phyloP scores from a whole-genome alignment of 2,329 filamentous ascomycete species.

The Sporothrix euskadiensis region DNA sequence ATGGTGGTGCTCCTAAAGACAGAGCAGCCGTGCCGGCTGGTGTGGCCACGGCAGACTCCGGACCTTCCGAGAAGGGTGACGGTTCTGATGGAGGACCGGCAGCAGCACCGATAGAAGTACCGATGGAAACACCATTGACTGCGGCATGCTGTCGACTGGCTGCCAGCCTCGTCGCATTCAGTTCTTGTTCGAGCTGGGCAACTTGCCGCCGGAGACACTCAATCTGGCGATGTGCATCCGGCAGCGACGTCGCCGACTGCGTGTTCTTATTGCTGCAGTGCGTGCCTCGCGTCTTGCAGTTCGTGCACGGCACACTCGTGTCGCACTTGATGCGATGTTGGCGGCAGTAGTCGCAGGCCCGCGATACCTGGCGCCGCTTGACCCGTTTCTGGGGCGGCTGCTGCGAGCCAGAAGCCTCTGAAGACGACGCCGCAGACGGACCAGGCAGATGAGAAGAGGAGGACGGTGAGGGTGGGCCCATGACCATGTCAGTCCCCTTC shows the following conservation, averaged over 20 bases:
- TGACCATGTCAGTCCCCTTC: neutral
- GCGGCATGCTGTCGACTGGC: neutral
- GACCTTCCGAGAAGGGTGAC: neutral
- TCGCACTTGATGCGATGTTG: constrained; percentile 47
- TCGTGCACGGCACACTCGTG: constrained; percentile 43
- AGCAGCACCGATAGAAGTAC: too few species aligned
- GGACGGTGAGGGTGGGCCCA: neutral
- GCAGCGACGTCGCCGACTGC: neutral
- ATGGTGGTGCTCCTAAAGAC: neutral
- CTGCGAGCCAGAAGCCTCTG: neutral
- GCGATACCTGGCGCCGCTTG: constrained; percentile 32
- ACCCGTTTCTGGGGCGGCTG: neutral
- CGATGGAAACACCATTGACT: neutral
- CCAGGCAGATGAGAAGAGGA: neutral
- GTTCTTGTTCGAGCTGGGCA: constrained; percentile 5
- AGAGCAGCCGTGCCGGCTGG: neutral
- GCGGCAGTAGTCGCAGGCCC: constrained; percentile 46
- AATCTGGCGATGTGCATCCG: constrained; percentile 12
- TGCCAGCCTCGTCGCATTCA: neutral
- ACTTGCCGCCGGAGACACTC: constrained; percentile 6
- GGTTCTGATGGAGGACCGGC: neutral
- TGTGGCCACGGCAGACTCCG: neutral
- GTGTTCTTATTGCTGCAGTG: constrained; percentile 8
- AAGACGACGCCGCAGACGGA: neutral
- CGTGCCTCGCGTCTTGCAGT: constrained; percentile 37